These are phyloP conservation scores for Colletotrichum spaethianum DNA, from an alignment of 2,329 filamentous ascomycete species.

Conservation along the genomic window DNA sequence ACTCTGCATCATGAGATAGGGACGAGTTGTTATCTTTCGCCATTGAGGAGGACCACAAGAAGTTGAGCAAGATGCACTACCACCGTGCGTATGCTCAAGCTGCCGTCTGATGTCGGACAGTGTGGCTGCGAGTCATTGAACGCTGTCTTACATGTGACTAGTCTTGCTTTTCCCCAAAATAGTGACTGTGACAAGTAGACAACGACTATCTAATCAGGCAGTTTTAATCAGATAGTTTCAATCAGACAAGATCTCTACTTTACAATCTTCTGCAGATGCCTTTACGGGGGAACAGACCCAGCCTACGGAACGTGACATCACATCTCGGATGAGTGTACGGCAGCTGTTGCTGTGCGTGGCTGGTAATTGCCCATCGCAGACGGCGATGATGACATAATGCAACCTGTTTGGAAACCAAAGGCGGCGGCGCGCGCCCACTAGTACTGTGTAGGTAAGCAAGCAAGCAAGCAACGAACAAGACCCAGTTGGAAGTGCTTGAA, in stretches of 20 bases:
- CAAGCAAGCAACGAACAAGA: not conserved
- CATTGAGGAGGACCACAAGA: not conserved
- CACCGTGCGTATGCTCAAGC: not conserved
- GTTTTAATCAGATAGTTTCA: too few relatives aligned
- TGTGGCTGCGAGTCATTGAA: conserved; percentile 11
- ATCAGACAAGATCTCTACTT: not conserved
- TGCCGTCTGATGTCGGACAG: conserved; percentile 13
- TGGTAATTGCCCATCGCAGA: not conserved
- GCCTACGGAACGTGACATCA: conserved; percentile 7
- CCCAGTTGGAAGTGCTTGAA: conserved; percentile 6
- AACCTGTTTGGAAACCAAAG: not conserved
- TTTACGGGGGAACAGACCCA: not conserved
- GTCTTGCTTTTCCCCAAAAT: not conserved
- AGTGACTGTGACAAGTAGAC: not conserved
- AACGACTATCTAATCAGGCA: not conserved
- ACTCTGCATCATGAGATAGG: not conserved
- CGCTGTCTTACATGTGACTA: conserved; percentile 31
- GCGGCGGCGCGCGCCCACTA: not conserved
- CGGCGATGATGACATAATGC: conserved; percentile 28
- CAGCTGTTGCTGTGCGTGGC: conserved; percentile 4
- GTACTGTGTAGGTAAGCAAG: not conserved
- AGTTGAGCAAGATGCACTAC: too few relatives aligned
- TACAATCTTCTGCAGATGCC: not conserved
- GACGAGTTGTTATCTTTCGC: not conserved
- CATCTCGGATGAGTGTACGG: conserved; percentile 3